Conservation (phyloP, 495 filamentous ascomycete species). For the Penicillium cosmopolitanum region DNA sequence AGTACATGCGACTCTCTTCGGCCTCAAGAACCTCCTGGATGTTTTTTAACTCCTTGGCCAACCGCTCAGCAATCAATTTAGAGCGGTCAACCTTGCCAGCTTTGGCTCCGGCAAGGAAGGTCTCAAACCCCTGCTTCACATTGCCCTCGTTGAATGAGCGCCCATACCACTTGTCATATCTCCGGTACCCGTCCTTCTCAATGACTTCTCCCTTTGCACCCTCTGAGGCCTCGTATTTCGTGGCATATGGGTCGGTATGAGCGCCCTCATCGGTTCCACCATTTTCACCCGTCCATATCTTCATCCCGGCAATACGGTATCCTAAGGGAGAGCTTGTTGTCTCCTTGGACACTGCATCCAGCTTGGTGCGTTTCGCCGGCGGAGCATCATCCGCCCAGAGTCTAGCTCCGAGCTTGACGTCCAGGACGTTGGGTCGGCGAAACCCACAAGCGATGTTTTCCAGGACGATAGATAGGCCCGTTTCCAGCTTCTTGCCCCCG, state of each 20-base stretch:
- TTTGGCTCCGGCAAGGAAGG: slow-evolving; percentile 70
- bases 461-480: slow-evolving; percentile 79
- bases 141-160: slow-evolving; percentile 71
- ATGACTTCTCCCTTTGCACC: slow-evolving; percentile 42
- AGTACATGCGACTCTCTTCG: slow-evolving; percentile 93
- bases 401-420: slow-evolving; percentile 85
- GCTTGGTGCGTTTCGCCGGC: slow-evolving; percentile 71
- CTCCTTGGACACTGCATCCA: slow-evolving; percentile 76
- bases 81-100: slow-evolving; percentile 56
- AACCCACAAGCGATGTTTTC: slow-evolving; percentile 86
- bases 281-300: slow-evolving; percentile 73
- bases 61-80: slow-evolving; percentile 60
- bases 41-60: slow-evolving; percentile 67
- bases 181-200: slow-evolving; percentile 62
- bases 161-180: slow-evolving; percentile 90
- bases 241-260: slow-evolving; percentile 46
- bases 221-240: slow-evolving; percentile 42
- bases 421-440: slow-evolving; percentile 86
- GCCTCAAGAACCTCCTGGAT: slow-evolving; percentile 67
- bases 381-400: slow-evolving; percentile 87
- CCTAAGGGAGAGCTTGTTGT: slow-evolving; percentile 83
- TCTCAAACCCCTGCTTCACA: slow-evolving; percentile 72
- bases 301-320: slow-evolving; percentile 93
- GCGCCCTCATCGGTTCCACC: slow-evolving; percentile 46
- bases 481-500: slow-evolving; percentile 62